phyloP scores from a whole-genome alignment of 2,329 filamentous ascomycete species.

The Emericellopsis atlantica region DNA sequence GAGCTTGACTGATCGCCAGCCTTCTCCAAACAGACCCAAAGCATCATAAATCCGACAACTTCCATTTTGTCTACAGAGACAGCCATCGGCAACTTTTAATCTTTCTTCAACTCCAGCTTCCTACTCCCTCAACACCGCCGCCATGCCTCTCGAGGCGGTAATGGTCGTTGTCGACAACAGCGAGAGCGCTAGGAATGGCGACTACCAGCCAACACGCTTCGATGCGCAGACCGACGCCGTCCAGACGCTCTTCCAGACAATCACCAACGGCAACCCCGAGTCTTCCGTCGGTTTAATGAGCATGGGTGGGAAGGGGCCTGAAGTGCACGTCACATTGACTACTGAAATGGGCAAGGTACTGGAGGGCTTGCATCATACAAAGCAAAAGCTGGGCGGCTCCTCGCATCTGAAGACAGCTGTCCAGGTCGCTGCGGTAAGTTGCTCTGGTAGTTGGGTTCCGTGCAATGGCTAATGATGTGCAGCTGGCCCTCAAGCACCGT shows the following conservation, averaged over 20 bases:
- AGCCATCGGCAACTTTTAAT: background rate
- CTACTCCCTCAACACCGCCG: slow-evolving; percentile 29
- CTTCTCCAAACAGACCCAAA: slow-evolving; percentile 2
- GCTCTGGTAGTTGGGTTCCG: background rate
- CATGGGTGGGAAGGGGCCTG: slow-evolving; percentile 95
- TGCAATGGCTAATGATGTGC: slow-evolving; percentile 1
- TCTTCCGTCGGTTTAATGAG: slow-evolving; percentile 97
- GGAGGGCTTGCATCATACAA: slow-evolving; percentile 79
- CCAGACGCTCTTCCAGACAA: slow-evolving; percentile 88
- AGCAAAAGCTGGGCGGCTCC: slow-evolving; percentile 79
- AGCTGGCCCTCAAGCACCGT: slow-evolving; percentile 94
- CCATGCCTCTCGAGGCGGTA: slow-evolving; percentile 96
- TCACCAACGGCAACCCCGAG: slow-evolving; percentile 90
- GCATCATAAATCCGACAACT: slow-evolving; percentile 3
- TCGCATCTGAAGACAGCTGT: slow-evolving; percentile 87
- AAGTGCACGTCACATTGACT: slow-evolving; percentile 91
- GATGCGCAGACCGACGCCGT: slow-evolving; percentile 93
- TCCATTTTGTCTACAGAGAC: background rate
- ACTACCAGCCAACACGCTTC: slow-evolving; percentile 83
- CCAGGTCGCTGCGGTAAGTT: slow-evolving; percentile 80
- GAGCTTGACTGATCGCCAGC: slow-evolving; percentile 1
- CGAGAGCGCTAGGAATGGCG: slow-evolving; percentile 95
- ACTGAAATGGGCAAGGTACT: slow-evolving; percentile 94
- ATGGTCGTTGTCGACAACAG: slow-evolving; percentile 99
- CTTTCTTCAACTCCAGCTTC: background rate